phyloP scores from a whole-genome alignment of 768 basidiomycete species.

The Mycena belliarum region DNA sequence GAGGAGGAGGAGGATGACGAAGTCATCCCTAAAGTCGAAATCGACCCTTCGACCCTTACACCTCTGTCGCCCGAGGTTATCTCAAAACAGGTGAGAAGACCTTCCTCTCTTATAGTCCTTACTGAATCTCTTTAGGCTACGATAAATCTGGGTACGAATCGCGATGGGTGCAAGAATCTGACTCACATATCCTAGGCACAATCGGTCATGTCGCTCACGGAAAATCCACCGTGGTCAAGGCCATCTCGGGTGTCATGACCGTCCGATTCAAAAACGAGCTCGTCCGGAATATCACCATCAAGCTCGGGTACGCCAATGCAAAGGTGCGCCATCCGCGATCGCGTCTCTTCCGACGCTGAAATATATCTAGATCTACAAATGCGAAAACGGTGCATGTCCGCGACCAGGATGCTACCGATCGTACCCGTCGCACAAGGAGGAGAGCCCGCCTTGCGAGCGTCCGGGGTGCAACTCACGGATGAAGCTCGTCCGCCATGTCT shows the following conservation, averaged over 20 bases:
- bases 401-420: slow-evolving; percentile 93
- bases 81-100: slow-evolving; percentile 75
- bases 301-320: slow-evolving; percentile 98
- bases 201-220: slow-evolving; percentile 99
- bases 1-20: slow-evolving; percentile 65
- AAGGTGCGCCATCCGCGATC: slow-evolving; percentile 62
- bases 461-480: slow-evolving; percentile 89
- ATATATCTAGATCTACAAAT: slow-evolving; percentile 86
- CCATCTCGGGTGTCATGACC: slow-evolving; percentile 97
- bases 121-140: slow-evolving; percentile 64
- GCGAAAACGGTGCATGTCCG: slow-evolving; percentile 90
- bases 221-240: slow-evolving; percentile 96
- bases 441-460: slow-evolving; percentile 89
- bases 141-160: slow-evolving; percentile 76
- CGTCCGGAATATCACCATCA: slow-evolving; percentile 98
- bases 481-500: slow-evolving; percentile 94
- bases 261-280: slow-evolving; percentile 99
- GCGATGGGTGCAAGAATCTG: slow-evolving; percentile 5
- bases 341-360: slow-evolving; percentile 17
- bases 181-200: slow-evolving; percentile 58
- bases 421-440: slow-evolving; percentile 93
- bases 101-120: not conserved
- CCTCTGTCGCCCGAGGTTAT: slow-evolving; percentile 90
- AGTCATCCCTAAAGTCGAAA: slow-evolving; percentile 62
- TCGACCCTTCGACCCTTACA: slow-evolving; percentile 82